Evolutionary conservation across 352 stramenopile genomes (phyloP), one percentile per base, ranked within the genome.

Genomic region (Globisporangium camurandrum): DNA sequence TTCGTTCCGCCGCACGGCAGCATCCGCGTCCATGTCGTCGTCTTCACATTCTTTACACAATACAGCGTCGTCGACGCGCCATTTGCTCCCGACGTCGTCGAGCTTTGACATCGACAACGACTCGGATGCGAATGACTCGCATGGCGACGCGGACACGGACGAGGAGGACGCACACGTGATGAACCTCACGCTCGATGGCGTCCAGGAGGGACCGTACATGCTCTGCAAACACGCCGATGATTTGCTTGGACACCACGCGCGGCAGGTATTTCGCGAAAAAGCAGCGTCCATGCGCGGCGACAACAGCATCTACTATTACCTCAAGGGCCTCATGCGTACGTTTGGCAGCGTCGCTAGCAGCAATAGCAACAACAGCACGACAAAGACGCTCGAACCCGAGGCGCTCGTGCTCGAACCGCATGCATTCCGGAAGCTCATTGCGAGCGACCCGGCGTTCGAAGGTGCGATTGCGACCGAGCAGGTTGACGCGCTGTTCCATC

Each of bases 291-390:
- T 85, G 72, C 79, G 79, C 16, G 80, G 75, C 9, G 69, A 84
- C 52, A 92, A 92, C 60, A 77, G 75, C 47, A 81, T 92, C 34
- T 92, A 87, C 62, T 92, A 88, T 65, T 88, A 86, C 52, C 59
- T 92, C 36, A 92, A 92, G 54, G 75, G 85, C n/a, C 58, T 89
- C 22, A 84, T 92, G 66, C 74, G 70, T 49, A 79, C 66, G 41
- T 89, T 86, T 37, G 72, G 46, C 57, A 75, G 59, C 57, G 69
- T 17, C 24, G 48, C 20, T 61, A 2, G 10, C 4, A 83, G 37
- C 40, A 65, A 22, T 48, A 14, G 59, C 37, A 61, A 74, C 43
- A 83, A 75, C 51, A 31, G 57, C 17, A 46, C 49, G 54, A 31
- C 59, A 17, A 46, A 47, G 12, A 47, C 67, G 4, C 45, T 46